Conservation (phyloP, 768 basidiomycete species). For the Clitopilus hobsonii region DNA sequence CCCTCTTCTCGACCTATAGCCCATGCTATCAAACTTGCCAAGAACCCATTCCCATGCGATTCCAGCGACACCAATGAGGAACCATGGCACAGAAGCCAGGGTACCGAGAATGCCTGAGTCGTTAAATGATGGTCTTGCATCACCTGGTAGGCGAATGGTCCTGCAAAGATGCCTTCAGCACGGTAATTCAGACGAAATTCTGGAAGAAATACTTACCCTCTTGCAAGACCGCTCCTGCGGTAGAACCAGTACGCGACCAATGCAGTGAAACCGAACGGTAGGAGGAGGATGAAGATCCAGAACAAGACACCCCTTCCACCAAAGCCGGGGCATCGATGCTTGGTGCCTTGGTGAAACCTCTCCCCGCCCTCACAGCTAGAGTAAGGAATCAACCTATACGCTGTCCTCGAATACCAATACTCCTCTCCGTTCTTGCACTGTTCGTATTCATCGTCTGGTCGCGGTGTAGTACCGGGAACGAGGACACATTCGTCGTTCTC, state of each 20-base stretch:
- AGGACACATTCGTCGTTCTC: constrained; percentile 71
- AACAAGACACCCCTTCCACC: constrained; percentile 69
- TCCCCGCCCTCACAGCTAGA: constrained; percentile 81
- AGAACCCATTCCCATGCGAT: constrained; percentile 67
- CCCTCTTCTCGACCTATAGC: constrained; percentile 51
- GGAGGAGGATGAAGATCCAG: constrained; percentile 74
- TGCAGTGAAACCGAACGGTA: constrained; percentile 76
- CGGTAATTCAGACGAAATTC: constrained; percentile 3
- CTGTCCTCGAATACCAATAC: constrained; percentile 92
- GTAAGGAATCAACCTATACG: constrained; percentile 87
- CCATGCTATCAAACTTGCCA: constrained; percentile 37
- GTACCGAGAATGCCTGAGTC: constrained; percentile 56
- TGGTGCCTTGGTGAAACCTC: constrained; percentile 69
- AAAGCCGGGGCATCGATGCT: constrained; percentile 81
- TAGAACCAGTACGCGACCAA: constrained; percentile 82
- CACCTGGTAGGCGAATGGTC: constrained; percentile 74
- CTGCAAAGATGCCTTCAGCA: constrained; percentile 29
- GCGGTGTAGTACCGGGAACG: constrained; percentile 60
- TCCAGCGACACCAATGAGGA: constrained; percentile 72
- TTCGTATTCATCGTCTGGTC: constrained; percentile 54
- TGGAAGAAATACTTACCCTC: constrained; percentile 54
- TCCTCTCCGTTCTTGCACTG: constrained; percentile 59
- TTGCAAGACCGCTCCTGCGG: constrained; percentile 61
- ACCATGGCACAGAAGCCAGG: constrained; percentile 87
- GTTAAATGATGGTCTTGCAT: constrained; percentile 31